Base-by-base conservation (phyloP, 805 yeast genomes). In the Naumovozyma baii region DNA sequence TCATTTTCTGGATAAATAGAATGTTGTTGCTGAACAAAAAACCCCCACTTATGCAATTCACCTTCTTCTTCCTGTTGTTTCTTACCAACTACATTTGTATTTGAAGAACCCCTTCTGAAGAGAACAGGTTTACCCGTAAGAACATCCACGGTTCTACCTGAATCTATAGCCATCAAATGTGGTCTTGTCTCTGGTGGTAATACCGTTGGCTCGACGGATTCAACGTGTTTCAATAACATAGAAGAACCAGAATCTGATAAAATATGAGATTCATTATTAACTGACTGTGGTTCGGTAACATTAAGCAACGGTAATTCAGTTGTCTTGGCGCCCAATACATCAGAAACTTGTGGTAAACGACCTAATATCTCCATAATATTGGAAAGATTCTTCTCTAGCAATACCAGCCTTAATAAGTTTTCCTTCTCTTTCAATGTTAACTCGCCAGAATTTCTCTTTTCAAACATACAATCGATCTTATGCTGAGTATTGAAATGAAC, bases 51-150 rank as follows among this genome's bases (percentile, higher is more conserved):
- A 58, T 84, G 95, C 47, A 86, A 71, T 53, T 83, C 94, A 50
- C 95, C 96, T 65, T 87, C 96, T 56, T 87, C 96, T 43, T 77
- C 78, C 55, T 86, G 95, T 58, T 82, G 84, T 13, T 39, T 44
- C 58, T 78, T 80, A 9, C 87, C 83, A 50, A 82, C 79, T 3
- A 63, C 50, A 1, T 81, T 75, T 0, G 83, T 74, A 1, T 80
- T 77, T 47, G 76, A 83, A 0, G 85, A 78, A 13, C 74, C 63
- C 4, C 79, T 74, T 50, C 80, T 70, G 61, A 79, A 71, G 46
- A 80, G 62, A 15, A 82, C 78, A 2, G 90, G 86, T 47, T 78
- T 68, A 38, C 92, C 92, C 0, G 90, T 82, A 22, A 70, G 62
- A 46, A 76, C 70, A 61, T 82, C 92, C 38, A 82, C 69, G 0